A percentile compares a stretch with the other conserved stretches of the same genome.
Evolutionary conservation across 2,329 filamentous ascomycete genomes (phyloP).

Genomic region (Aspergillus pseudoglaucus): DNA sequence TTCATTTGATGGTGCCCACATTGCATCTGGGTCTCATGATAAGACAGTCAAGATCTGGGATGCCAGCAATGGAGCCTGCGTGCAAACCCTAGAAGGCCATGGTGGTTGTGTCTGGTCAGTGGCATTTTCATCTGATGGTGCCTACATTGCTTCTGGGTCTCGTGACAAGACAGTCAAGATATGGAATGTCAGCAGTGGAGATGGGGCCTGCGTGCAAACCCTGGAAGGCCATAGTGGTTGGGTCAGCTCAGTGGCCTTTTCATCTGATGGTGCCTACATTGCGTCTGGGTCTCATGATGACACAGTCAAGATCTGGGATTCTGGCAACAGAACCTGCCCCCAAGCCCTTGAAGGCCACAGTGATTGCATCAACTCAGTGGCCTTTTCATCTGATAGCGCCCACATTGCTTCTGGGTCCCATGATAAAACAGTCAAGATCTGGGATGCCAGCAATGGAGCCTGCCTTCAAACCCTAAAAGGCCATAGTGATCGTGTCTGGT

Average conservation of each 20-base stretch:
- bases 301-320: conserved; percentile 20
- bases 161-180: conserved; percentile 17
- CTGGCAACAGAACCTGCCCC: conserved; percentile 31
- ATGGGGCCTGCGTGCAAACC: conserved; percentile 3
- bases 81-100: not conserved
- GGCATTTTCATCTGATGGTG: not conserved
- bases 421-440: conserved; percentile 19
- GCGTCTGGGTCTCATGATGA: conserved; percentile 18
- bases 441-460: conserved; percentile 32
- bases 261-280: conserved; percentile 14
- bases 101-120: too few species aligned
- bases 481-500: conserved; percentile 4
- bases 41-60: too few species aligned
- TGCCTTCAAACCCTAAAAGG: conserved; percentile 7
- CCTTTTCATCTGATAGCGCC: conserved; percentile 19
- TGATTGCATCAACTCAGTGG: conserved; percentile 5
- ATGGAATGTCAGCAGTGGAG: conserved; percentile 31
- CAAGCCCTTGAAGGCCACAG: conserved; percentile 9
- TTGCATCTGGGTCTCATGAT: too few species aligned
- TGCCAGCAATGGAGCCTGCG: too few species aligned
- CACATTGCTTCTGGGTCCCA: conserved; percentile 16
- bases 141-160: conserved; percentile 16
- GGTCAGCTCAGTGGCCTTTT: conserved; percentile 15
- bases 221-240: conserved; percentile 9
- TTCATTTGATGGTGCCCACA: too few species aligned